Base-by-base conservation (phyloP, 768 basidiomycete genomes). In the Kwoniella mangroviensis region DNA sequence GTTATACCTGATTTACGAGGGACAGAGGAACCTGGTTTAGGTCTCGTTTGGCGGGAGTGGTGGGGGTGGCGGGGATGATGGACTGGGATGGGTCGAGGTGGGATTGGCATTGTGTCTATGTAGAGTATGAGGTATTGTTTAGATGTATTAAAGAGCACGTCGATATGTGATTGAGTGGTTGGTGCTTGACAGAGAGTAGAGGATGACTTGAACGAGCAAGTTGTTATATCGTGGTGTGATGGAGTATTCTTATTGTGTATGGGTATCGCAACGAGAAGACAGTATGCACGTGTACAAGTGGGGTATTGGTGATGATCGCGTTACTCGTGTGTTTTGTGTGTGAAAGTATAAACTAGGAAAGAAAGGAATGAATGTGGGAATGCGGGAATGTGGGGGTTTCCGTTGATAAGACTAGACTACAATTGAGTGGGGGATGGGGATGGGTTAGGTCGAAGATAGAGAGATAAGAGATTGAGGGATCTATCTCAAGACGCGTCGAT, bases 31-130 rank as follows among this genome's bases (percentile, higher is more conserved):
- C 77, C 71, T n/a, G 71, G 71, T 13, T 67, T 57, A 3, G 17
- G 59, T 34, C 4, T 49, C 45, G 13, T 19, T 49, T 49, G 45
- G 12, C 45, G 34, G 34, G 34, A 4, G 26, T 61, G 67, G 19
- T 53, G 51, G 43, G 41, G 26, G 22, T 57, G 71, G 45, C 60
- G 66, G 24, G 63, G 19, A 45, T 41, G 58, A 43, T 69, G 67
- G 19, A 70, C 51, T 4, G 78, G 72, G 63, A 77, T 76, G 51
- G 74, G 75, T 51, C 75, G 71, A 28, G 75, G 70, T 58, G 78
- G 78, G 67, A 79, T 75, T 21, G 78, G 78, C 78, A 79, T 79
- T 19, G 51, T 75, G n/a, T n/a, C n/a, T n/a, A n/a, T n/a, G n/a
- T n/a, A n/a, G n/a, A n/a, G n/a, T n/a, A n/a, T n/a, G n/a, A n/a